Conservation (phyloP, 495 filamentous ascomycete species). For the Aspergillus leporis region DNA sequence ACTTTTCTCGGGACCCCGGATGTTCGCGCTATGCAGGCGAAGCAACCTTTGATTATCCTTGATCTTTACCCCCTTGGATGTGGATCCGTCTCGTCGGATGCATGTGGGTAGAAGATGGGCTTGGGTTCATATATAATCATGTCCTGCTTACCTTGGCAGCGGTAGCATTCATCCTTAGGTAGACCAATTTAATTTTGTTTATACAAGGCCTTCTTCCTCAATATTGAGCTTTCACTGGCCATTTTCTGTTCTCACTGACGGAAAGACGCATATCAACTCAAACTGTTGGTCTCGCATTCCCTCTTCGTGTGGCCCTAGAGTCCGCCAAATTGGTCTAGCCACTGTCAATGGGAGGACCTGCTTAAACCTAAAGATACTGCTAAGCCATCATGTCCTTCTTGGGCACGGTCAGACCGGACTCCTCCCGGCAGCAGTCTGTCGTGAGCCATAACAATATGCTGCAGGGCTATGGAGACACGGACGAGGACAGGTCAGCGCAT, state of each 20-base stretch:
- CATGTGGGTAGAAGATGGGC: neutral
- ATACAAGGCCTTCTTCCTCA: neutral
- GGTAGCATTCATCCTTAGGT: neutral
- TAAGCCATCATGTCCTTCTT: conserved; percentile 17
- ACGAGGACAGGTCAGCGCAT: neutral
- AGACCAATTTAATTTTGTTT: neutral
- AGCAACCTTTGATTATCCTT: neutral
- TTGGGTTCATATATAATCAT: neutral
- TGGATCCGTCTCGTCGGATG: neutral
- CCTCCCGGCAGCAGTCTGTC: conserved; percentile 17
- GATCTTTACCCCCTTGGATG: neutral
- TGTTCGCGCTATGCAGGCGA: conserved; percentile 2
- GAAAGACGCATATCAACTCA: neutral
- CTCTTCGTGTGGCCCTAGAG: no score
- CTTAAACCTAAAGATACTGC: neutral
- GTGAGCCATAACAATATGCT: conserved; percentile 22
- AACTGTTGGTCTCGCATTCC: neutral
- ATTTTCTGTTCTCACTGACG: neutral
- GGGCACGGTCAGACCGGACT: conserved; percentile 15
- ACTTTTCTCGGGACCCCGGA: conserved; percentile 10
- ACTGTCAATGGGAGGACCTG: neutral
- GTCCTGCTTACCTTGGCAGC: neutral
- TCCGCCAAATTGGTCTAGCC: neutral
- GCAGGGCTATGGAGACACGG: neutral
- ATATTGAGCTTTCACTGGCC: neutral